A percentile compares a stretch with the other conserved stretches of the same genome.
Evolutionary conservation across 202 grass and related monocot genomes (phyloP).

Genomic region (Bolboschoenoplectus hybrid): DNA sequence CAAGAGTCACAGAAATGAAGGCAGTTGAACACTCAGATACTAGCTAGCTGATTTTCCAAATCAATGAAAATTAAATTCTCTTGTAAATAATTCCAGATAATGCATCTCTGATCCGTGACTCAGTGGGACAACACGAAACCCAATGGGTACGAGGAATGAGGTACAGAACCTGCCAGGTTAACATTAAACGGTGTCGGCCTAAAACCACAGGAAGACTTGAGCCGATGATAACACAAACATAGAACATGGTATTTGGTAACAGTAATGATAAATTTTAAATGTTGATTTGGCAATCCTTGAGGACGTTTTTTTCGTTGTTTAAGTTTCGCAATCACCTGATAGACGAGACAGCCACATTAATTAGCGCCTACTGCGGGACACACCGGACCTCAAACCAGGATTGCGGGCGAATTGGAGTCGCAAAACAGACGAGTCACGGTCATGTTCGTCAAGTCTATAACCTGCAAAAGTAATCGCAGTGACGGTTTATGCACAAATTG

Average conservation of each 20-base stretch:
- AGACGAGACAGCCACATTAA: conserved; percentile 41
- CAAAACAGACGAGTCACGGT: conserved; percentile 95
- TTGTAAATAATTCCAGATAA: neutral
- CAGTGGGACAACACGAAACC: too few relatives aligned
- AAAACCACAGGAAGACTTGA: neutral
- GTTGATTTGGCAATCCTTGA: conserved; percentile 29
- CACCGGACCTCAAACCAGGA: conserved; percentile 93
- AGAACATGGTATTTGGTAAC: neutral
- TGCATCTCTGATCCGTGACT: too few relatives aligned
- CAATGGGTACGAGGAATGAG: neutral
- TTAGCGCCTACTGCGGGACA: conserved; percentile 95
- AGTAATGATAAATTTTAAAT: neutral
- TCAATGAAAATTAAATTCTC: neutral
- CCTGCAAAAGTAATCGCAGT: conserved; percentile 96
- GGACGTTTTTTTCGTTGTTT: conserved; percentile 6
- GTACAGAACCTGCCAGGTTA: neutral
- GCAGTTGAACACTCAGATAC: neutral
- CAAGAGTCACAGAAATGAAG: neutral
- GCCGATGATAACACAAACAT: conserved; percentile 3
- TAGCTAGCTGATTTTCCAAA: conserved; percentile 1
- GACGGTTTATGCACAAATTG: conserved; percentile 47
- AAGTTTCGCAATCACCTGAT: conserved; percentile 51
- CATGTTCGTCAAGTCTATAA: conserved; percentile 98
- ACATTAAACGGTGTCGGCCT: neutral
- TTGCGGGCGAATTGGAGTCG: conserved; percentile 95